Base-by-base conservation (phyloP, 2,329 filamentous ascomycete genomes). In the Fusarium poae region DNA sequence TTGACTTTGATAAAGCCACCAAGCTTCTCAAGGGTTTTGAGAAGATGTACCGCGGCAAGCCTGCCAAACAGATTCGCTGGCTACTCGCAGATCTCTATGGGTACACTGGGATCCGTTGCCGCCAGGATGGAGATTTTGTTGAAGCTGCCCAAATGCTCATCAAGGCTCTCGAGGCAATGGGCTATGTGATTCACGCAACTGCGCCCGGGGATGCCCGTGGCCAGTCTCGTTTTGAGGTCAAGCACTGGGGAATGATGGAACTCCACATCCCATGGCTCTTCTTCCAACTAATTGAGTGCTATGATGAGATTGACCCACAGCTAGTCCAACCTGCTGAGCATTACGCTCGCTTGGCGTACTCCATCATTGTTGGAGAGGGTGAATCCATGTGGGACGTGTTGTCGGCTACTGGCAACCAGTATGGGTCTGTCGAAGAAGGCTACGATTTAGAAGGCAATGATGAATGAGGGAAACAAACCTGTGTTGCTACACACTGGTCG, bases 211-310 rank as follows among this genome's bases (percentile, higher is more conserved):
- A 20, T 3, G 8, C 15, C 1, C 25, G 27, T 15, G 29, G 23
- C 2, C 20, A 44, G 3, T 29, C 50, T n/a, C 50, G 29, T 0
- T 45, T 53, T 4, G 50, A 53, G 15, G 29, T 53, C 16, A 53
- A 53, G 39, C 50, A 53, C 2, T 53, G 50, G 50, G 50, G 50
- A 3, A 32, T 53, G 50, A 25, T 53, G 37, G 50, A 53, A 6
- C 29, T 44, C 16, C 13, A 25, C 1, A 5, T 53, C 12, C 50
- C 50, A 4, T 53, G 50, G 50, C 27, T 53, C 1, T 53, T 53
- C 8, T 53, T 53, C 1, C 50, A 53, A 8, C 13, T 53, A 12
- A 32, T 53, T 3, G 39, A 53, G 27, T 53, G 50, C 2, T 53
- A 34, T 20, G 12, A 16, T 5, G 37, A 32, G 21, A 30, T 53